phyloP scores from a whole-genome alignment of 2,329 filamentous ascomycete genomes.

The Colletotrichum sansevieriae region DNA sequence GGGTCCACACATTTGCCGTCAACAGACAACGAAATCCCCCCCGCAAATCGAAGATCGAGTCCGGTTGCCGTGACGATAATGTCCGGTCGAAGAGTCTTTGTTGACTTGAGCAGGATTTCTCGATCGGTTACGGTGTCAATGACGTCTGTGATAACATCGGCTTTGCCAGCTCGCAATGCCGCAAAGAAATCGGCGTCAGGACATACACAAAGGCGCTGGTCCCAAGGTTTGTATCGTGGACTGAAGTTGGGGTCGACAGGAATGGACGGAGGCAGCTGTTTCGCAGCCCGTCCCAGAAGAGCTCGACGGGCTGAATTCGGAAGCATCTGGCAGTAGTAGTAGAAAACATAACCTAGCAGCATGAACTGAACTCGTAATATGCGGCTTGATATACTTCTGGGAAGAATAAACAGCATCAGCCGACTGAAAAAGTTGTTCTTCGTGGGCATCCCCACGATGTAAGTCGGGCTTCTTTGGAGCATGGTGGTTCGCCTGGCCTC shows the following conservation, averaged over 20 bases:
- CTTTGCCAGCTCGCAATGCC: constrained; percentile 54
- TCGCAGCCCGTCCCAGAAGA: constrained; percentile 56
- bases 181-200: constrained; percentile 61
- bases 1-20: constrained; percentile 62
- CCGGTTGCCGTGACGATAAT: constrained; percentile 76
- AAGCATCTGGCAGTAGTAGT: constrained; percentile 41
- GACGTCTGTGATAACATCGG: constrained; percentile 57
- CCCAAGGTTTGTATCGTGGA: constrained; percentile 70
- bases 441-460: constrained; percentile 65
- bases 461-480: constrained; percentile 76
- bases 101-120: constrained; percentile 59
- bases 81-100: constrained; percentile 65
- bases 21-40: constrained; percentile 63
- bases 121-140: constrained; percentile 60
- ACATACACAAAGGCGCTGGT: constrained; percentile 76
- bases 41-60: constrained; percentile 67
- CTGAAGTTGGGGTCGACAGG: constrained; percentile 66
- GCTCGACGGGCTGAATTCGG: neutral
- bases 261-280: constrained; percentile 62
- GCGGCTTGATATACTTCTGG: constrained; percentile 58
- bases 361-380: constrained; percentile 61
- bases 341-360: constrained; percentile 51
- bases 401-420: constrained; percentile 56
- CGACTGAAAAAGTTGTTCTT: constrained; percentile 54
- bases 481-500: constrained; percentile 73